A percentile compares a stretch with the other conserved stretches of the same genome.
phyloP scores from a whole-genome alignment of 1,139 yeast species.

The Blastobotrys ciferrii region DNA sequence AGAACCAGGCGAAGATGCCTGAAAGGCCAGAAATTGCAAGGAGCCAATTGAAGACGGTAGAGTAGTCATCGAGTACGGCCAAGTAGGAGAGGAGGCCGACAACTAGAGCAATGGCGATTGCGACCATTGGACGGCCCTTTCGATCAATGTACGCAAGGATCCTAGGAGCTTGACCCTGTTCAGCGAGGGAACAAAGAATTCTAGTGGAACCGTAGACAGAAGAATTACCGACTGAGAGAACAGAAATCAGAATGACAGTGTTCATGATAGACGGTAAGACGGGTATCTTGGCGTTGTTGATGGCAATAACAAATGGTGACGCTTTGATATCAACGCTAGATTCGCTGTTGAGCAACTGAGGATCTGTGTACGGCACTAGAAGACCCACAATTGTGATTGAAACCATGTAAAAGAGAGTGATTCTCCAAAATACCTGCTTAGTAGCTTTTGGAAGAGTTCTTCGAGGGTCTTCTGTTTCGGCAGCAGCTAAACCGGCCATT shows the following conservation, averaged over 20 bases:
- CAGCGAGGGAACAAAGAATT: constrained; percentile 79
- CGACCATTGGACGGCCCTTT: constrained; percentile 70
- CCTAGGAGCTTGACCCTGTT: constrained; percentile 78
- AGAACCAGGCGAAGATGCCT: constrained; percentile 80
- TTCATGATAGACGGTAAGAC: constrained; percentile 71
- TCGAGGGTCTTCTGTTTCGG: constrained; percentile 74
- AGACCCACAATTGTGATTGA: constrained; percentile 60
- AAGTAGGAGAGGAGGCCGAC: constrained; percentile 71
- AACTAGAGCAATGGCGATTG: constrained; percentile 54
- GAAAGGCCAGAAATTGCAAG: constrained; percentile 81
- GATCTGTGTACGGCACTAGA: constrained; percentile 61
- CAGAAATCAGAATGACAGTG: constrained; percentile 67
- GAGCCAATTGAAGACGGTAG: constrained; percentile 76
- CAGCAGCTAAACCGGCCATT: constrained; percentile 76
- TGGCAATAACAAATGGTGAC: constrained; percentile 74
- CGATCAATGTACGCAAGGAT: constrained; percentile 71
- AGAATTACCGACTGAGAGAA: constrained; percentile 70
- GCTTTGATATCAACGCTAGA: constrained; percentile 53
- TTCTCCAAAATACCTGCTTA: constrained; percentile 71
- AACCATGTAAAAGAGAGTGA: constrained; percentile 59
- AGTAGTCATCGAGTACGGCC: constrained; percentile 62
- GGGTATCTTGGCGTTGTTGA: constrained; percentile 53
- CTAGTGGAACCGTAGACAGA: constrained; percentile 78
- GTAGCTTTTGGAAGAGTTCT: constrained; percentile 61
- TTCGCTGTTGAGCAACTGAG: constrained; percentile 46